These are phyloP conservation scores for Trichosporon ovoides DNA, from an alignment of 1,284 basidiomycete species.

Conservation along the genomic window DNA sequence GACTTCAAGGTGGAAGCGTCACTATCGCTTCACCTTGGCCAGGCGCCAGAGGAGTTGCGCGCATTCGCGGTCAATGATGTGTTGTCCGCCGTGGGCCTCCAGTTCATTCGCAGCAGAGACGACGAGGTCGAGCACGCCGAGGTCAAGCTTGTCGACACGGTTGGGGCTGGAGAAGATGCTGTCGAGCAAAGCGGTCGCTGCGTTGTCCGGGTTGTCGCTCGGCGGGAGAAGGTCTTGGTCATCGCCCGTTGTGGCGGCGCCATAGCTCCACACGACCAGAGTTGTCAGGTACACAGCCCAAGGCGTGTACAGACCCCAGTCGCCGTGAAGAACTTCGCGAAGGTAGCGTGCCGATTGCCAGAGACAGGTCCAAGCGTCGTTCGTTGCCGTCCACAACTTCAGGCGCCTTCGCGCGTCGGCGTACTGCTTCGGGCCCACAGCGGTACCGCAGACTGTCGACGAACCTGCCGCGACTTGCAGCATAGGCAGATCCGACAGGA, in stretches of 20 bases:
- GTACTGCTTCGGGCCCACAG: slow-evolving; percentile 33
- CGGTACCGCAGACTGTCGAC: slow-evolving; percentile 30
- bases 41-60: slow-evolving; percentile 22
- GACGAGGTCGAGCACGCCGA: slow-evolving; percentile 22
- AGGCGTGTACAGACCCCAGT: slow-evolving; percentile 39
- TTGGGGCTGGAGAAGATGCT: slow-evolving; percentile 17
- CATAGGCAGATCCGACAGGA: slow-evolving; percentile 43
- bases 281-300: slow-evolving; percentile 40
- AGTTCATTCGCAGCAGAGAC: slow-evolving; percentile 19
- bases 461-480: slow-evolving; percentile 39
- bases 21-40: slow-evolving; percentile 6
- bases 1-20: no score
- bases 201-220: slow-evolving; percentile 7
- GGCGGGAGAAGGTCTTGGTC: not conserved
- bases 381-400: slow-evolving; percentile 36
- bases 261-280: slow-evolving; percentile 34
- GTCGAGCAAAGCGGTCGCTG: slow-evolving; percentile 19
- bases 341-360: slow-evolving; percentile 43
- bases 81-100: slow-evolving; percentile 4
- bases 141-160: slow-evolving; percentile 16
- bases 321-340: slow-evolving; percentile 28
- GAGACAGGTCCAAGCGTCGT: slow-evolving; percentile 42
- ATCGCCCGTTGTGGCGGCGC: slow-evolving; percentile 8
- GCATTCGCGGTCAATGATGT: slow-evolving; percentile 16
- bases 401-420: slow-evolving; percentile 34